A percentile compares a stretch with the other conserved stretches of the same genome.
These are phyloP conservation scores for Nemania diffusa DNA, from an alignment of 2,329 filamentous ascomycete species.

Conservation along the genomic window DNA sequence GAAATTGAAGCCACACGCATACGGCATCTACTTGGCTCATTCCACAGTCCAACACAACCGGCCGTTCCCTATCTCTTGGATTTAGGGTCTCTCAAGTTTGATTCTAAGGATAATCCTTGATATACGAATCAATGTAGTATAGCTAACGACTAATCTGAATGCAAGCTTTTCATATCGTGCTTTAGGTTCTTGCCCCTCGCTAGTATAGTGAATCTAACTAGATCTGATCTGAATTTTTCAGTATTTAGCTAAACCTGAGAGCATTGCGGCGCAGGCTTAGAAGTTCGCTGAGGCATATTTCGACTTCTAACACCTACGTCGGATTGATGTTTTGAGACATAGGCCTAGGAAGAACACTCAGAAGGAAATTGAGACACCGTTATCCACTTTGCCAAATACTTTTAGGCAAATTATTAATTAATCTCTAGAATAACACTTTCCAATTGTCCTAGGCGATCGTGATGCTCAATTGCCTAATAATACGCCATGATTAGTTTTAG, in stretches of 20 bases:
- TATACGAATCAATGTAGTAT: neutral
- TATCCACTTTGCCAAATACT: neutral
- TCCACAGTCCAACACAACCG: neutral
- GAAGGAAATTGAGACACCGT: neutral
- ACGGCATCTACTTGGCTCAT: neutral
- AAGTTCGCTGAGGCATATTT: neutral
- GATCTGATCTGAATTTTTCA: neutral
- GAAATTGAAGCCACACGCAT: constrained; percentile 1
- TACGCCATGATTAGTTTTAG: too few species aligned
- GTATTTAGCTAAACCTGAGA: neutral
- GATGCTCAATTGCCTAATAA: neutral
- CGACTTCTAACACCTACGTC: neutral
- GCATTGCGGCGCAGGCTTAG: too few species aligned
- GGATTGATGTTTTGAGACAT: neutral
- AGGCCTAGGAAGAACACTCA: neutral
- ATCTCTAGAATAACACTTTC: neutral
- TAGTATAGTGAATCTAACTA: too few species aligned
- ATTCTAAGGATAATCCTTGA: neutral
- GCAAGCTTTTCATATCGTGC: neutral
- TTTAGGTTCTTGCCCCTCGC: neutral
- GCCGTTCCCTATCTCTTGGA: neutral
- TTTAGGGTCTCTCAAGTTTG: neutral
- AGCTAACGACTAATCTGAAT: neutral
- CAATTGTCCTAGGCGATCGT: neutral
- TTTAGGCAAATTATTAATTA: neutral